These are phyloP conservation scores for Silene noctiflora DNA, from an alignment of 179 eudicot species.

Conservation along the genomic window DNA sequence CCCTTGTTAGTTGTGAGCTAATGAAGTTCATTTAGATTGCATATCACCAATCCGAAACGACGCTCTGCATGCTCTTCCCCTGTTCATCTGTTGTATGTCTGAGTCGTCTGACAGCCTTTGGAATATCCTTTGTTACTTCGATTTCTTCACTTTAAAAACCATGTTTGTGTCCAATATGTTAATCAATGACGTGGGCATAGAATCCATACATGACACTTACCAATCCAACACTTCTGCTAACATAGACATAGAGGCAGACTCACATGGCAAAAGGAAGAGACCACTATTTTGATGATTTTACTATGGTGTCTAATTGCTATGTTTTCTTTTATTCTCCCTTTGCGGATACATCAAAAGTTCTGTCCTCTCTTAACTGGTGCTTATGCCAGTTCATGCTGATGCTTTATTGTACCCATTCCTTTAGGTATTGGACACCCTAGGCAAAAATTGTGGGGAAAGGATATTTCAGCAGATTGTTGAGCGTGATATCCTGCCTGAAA, in stretches of 20 bases:
- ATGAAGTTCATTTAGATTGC: not conserved
- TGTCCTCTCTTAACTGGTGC: not conserved
- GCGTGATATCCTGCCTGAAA: constrained; percentile 88
- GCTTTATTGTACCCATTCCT: constrained; percentile 4
- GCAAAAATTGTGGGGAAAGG: constrained; percentile 86
- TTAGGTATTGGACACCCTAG: constrained; percentile 84
- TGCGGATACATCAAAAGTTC: constrained; percentile 1
- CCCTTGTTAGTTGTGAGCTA: no score
- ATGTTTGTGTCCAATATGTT: not conserved
- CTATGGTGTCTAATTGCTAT: not conserved
- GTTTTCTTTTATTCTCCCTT: not conserved
- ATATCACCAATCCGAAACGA: not conserved
- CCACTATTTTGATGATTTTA: constrained; percentile 1
- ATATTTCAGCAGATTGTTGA: constrained; percentile 76
- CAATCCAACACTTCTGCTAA: no score
- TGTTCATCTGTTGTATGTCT: not conserved
- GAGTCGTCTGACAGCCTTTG: not conserved
- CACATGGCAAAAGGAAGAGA: not conserved
- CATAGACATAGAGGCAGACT: not conserved
- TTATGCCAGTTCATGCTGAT: not conserved
- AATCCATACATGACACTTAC: no score
- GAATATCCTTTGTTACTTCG: not conserved
- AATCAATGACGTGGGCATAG: not conserved
- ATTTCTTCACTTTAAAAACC: not conserved
- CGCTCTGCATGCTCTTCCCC: not conserved